Percentiles rank a stretch among this genome's conserved stretches.
phyloP scores from a whole-genome alignment of 345 rosid genomes.

The Schrenkiella parvula region DNA sequence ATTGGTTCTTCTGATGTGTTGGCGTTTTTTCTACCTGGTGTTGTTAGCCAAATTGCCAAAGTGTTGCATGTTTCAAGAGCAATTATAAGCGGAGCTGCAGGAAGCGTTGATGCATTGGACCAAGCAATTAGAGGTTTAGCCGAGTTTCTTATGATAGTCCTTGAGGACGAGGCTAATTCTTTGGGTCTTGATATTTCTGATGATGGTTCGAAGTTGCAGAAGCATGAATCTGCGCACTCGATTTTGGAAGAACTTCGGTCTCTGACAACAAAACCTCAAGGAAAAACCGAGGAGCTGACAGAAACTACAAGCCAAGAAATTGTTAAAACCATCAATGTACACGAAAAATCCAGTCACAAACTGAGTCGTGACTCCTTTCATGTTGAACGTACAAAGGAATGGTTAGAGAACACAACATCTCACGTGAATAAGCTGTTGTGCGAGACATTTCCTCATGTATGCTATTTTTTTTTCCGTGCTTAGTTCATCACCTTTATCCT shows the following conservation, averaged over 20 bases:
- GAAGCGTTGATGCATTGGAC: conserved; percentile 72
- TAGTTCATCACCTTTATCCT: not conserved
- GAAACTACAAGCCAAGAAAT: conserved; percentile 36
- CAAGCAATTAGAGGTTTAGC: conserved; percentile 84
- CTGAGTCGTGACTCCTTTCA: conserved; percentile 42
- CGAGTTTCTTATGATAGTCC: conserved; percentile 88
- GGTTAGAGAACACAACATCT: conserved; percentile 66
- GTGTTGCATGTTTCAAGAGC: conserved; percentile 70
- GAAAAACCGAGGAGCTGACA: conserved; percentile 30
- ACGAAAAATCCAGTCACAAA: conserved; percentile 29
- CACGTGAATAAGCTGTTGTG: conserved; percentile 65
- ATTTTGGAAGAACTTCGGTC: conserved; percentile 61
- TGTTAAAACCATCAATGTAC: conserved; percentile 17
- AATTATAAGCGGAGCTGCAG: conserved; percentile 93
- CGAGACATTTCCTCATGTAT: conserved; percentile 79
- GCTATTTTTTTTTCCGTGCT: conserved; percentile 19
- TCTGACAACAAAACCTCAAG: conserved; percentile 47
- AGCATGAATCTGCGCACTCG: conserved; percentile 43
- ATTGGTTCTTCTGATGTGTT: conserved; percentile 84
- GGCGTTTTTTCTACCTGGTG: conserved; percentile 96
- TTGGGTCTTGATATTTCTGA: conserved; percentile 33
- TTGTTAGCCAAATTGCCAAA: conserved; percentile 78
- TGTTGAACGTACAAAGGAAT: conserved; percentile 72
- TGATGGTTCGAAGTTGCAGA: conserved; percentile 30
- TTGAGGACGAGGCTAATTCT: conserved; percentile 63